Base-by-base conservation (phyloP, 768 basidiomycete species). In the Epithele typhae region DNA sequence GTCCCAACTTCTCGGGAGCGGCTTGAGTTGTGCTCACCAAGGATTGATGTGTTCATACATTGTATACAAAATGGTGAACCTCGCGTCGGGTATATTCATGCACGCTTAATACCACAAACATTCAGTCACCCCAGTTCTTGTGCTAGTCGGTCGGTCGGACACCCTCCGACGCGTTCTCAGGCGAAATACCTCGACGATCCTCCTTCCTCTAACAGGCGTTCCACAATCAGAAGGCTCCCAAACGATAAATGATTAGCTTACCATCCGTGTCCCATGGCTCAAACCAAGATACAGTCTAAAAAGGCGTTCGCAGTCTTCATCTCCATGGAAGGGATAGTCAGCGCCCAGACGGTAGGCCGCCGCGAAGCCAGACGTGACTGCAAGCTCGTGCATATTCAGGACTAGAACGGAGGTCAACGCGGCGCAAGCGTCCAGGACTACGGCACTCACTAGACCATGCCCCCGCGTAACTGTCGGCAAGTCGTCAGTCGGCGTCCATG, bases 301-400 rank as follows among this genome's bases (percentile, higher is more conserved):
- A 14, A 65, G 59, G 15, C 61, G 42, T 30, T 58, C 54, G 43
- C 63, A 63, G 22, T 59, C 59, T 21, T 63, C 55, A 45, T 67
- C 60, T n/a, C 55, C 60, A 12, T 59, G 50, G 54, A 61, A 63
- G 2, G 62, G 63, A 48, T 61, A 66, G 12, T 61, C 59, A 2
- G 61, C 65, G 5, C 63, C 64, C 10, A 67, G 54, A 18, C 56
- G 59, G 37, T 72, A 70, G 3, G 69, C 68, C n/a, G 68, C 69
- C 4, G 68, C 65, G 43, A 72, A 66, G n/a, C 70, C 69, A 32
- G 67, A 71, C 6, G 60, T 66, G n/a, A 71, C 64, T 27, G 58
- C 67, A 6, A 67, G 55, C 51, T 66, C 67, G 47, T 67, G 66
- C 60, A 64, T 64, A 46, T 66, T 66, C 37, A 67, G 52, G n/a